Evolutionary conservation across 139 green algal genomes (phyloP).

Genomic region (Chlamydomonas asymmetrica): DNA sequence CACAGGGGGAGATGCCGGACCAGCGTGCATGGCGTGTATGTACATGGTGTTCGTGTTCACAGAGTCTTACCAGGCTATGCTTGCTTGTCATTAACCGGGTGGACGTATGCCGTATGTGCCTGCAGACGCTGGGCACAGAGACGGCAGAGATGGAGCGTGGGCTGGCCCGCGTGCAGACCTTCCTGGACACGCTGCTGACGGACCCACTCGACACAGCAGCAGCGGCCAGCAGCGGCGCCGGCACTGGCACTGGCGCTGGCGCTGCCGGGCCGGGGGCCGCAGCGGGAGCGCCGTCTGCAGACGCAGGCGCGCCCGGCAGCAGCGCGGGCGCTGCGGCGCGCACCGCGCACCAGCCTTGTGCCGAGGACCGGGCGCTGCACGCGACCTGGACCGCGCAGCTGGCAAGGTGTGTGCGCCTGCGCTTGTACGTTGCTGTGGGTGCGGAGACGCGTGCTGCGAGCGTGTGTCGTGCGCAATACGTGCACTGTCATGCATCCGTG

Average conservation of each 20-base stretch:
- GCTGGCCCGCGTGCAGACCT: background rate
- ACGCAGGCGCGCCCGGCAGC: background rate
- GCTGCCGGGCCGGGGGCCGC: too few species aligned
- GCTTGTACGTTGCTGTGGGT: too few species aligned
- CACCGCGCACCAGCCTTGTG: too few species aligned
- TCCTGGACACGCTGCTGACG: constrained; percentile 9
- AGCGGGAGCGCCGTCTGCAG: background rate
- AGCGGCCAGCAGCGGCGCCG: background rate
- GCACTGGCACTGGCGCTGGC: too few species aligned
- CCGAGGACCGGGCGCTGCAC: too few species aligned
- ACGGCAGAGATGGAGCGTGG: constrained; percentile 11
- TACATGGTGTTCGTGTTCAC: background rate
- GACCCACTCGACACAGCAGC: background rate
- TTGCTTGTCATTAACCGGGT: background rate
- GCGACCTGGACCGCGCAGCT: constrained; percentile 11
- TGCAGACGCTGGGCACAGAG: constrained; percentile 15
- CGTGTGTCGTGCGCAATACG: background rate
- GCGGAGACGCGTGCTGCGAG: background rate
- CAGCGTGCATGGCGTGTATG: background rate
- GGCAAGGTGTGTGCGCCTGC: background rate
- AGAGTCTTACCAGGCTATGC: background rate
- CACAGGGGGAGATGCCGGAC: background rate
- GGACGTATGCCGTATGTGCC: background rate
- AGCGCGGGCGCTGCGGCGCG: too few species aligned
- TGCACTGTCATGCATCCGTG: background rate